Percentiles rank a stretch among this genome's conserved stretches.
phyloP scores from a whole-genome alignment of 345 rosid genomes.

The Eucalyptus polyanthemos region DNA sequence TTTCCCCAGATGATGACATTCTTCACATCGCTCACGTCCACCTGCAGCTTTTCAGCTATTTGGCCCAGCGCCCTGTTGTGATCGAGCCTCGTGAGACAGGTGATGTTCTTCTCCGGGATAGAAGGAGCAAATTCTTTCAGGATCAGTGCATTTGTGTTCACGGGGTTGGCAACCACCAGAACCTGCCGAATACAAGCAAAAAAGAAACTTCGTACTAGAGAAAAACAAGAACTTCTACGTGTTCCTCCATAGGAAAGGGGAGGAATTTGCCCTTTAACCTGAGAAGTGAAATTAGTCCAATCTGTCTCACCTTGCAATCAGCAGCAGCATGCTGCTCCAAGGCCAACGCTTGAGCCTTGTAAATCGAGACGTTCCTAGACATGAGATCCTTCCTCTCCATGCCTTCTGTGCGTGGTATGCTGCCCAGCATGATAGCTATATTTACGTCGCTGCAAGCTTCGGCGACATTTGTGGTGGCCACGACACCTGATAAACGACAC shows the following conservation, averaged over 20 bases:
- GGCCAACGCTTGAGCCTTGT: conserved; percentile 81
- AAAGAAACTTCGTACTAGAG: background rate
- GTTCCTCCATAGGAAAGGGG: background rate
- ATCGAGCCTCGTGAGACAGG: conserved; percentile 79
- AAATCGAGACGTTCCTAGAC: conserved; percentile 53
- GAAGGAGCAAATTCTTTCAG: conserved; percentile 83
- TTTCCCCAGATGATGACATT: conserved; percentile 81
- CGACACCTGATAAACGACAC: conserved; percentile 20
- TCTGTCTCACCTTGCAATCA: conserved; percentile 47
- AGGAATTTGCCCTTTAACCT: background rate
- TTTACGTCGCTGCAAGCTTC: conserved; percentile 66
- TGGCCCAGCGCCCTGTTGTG: conserved; percentile 74
- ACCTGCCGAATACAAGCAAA: conserved; percentile 14
- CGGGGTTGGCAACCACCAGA: conserved; percentile 77
- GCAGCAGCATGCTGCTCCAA: conserved; percentile 62
- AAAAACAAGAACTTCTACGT: background rate
- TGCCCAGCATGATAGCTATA: conserved; percentile 59
- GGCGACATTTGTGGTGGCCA: conserved; percentile 55
- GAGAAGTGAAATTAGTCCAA: background rate
- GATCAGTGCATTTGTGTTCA: conserved; percentile 77
- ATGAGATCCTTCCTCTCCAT: conserved; percentile 75
- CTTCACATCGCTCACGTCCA: conserved; percentile 49
- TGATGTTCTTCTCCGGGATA: conserved; percentile 61
- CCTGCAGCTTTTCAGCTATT: conserved; percentile 49
- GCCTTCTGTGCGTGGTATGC: conserved; percentile 53